Evolutionary conservation across 2,329 filamentous ascomycete species (phyloP).

Genomic region (Verticillium dahliae): DNA sequence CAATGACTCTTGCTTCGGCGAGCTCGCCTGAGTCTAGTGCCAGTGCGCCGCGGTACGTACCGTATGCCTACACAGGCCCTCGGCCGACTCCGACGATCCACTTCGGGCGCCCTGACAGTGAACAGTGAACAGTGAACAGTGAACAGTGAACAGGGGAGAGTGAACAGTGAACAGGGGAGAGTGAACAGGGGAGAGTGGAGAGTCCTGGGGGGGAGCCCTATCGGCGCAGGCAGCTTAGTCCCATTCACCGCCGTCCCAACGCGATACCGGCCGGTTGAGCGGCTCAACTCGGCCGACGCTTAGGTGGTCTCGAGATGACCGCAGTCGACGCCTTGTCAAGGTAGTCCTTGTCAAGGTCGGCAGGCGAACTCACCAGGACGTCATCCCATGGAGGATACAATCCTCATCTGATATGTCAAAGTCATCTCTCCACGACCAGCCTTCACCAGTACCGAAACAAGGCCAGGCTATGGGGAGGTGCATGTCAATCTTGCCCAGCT

Average conservation of each 20-base stretch:
- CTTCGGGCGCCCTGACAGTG: not conserved
- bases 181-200: not conserved
- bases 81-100: conserved; percentile 2
- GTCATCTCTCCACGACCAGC: not conserved
- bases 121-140: too few relatives aligned
- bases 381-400: not conserved
- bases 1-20: not conserved
- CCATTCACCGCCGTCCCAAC: not conserved
- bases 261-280: not conserved
- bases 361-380: too few relatives aligned
- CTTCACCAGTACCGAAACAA: not conserved
- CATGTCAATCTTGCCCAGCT: conserved; percentile 15
- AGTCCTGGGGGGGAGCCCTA: not conserved
- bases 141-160: too few relatives aligned
- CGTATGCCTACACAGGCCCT: not conserved
- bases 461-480: not conserved
- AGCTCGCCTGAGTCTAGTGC: not conserved
- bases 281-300: not conserved
- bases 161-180: not conserved
- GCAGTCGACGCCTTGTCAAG: too few relatives aligned
- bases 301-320: not conserved
- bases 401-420: not conserved
- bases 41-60: not conserved
- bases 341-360: too few relatives aligned
- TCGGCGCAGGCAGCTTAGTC: too few relatives aligned